Base-by-base conservation (phyloP, 208 protist species). In the Crithidia bombi region DNA sequence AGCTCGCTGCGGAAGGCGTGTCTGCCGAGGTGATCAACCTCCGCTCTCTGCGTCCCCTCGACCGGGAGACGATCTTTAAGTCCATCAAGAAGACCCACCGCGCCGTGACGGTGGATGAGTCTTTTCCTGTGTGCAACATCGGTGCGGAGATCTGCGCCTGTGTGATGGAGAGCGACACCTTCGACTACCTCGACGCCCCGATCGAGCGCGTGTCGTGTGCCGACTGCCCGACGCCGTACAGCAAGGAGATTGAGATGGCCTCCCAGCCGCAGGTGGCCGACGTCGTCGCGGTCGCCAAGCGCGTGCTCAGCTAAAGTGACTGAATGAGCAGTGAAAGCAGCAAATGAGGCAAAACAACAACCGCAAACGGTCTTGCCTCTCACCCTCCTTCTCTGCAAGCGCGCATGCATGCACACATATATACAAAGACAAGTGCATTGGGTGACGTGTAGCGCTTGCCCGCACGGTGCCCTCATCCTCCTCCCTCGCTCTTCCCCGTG, bases 201-300 rank as follows among this genome's bases (percentile, higher is more conserved):
- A 91, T 98, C 52, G 92, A 97, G 80, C 92, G 98, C 41, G 86
- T 99, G 30, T 93, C 96, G 35, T 98, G 98, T 65, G 98, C 97
- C 25, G 98, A 99, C 83, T 92, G 98, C 32, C 98, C 98, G 50
- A 99, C 98, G 83, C 98, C 98, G 39, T 99, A 99, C 83, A 89
- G 96, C 50, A 92, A 94, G 69, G 89, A 93, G 21, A 78, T 99
- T 21, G 98, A 99, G 75, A 23, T 65, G 54, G 86, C 91, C 2
- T 96, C 88, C 17, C 86, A 93, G 81, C 91, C 91, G 30, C 91
- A 96, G 81, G 85, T 96, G 26, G 36, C 67, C 21, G 88, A 96
- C 64, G 85, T 96, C 12, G 30, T 92, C 44, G 87, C 88, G 12
- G 91, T 83, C 33, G 87, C 87, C 46, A 87, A 85, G 69, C 91